phyloP scores from a whole-genome alignment of 106 monocot species.

The Hemerocallis citrina region DNA sequence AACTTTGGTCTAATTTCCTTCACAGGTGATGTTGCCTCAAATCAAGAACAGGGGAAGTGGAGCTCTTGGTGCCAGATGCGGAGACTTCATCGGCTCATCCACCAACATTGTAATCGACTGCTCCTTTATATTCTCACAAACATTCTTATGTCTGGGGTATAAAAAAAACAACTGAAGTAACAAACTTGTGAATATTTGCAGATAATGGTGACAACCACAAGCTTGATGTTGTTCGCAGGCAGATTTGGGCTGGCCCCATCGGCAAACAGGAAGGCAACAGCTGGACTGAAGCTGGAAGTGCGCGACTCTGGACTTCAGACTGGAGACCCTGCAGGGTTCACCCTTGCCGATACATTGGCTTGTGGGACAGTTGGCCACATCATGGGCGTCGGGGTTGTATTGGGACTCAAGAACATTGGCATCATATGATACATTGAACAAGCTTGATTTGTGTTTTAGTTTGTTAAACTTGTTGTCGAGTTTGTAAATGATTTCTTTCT shows the following conservation, averaged over 20 bases:
- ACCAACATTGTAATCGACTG: slow-evolving; percentile 98
- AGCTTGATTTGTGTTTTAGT: too few relatives aligned
- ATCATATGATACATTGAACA: too few relatives aligned
- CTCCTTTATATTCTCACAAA: too few relatives aligned
- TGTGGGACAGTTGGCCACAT: slow-evolving; percentile 86
- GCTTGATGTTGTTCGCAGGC: slow-evolving; percentile 88
- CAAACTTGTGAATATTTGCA: too few relatives aligned
- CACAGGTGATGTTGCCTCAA: slow-evolving; percentile 42
- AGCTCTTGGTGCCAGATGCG: slow-evolving; percentile 67
- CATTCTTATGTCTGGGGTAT: too few relatives aligned
- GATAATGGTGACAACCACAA: slow-evolving; percentile 88
- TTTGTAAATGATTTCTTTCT: too few relatives aligned
- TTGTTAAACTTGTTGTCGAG: too few relatives aligned
- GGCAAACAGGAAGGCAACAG: slow-evolving; percentile 87
- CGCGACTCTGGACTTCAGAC: slow-evolving; percentile 96
- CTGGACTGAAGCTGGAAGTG: slow-evolving; percentile 86
- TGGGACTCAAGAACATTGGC: slow-evolving; percentile 89
- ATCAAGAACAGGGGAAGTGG: slow-evolving; percentile 24
- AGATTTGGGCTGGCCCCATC: slow-evolving; percentile 86
- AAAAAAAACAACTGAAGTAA: too few relatives aligned
- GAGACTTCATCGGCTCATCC: slow-evolving; percentile 73
- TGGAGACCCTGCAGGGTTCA: slow-evolving; percentile 97
- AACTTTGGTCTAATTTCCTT: background rate
- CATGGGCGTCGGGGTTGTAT: slow-evolving; percentile 71
- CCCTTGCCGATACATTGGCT: slow-evolving; percentile 85